Evolutionary conservation across 176 grass and related monocot species (phyloP).

Genomic region (Secale cereale): DNA sequence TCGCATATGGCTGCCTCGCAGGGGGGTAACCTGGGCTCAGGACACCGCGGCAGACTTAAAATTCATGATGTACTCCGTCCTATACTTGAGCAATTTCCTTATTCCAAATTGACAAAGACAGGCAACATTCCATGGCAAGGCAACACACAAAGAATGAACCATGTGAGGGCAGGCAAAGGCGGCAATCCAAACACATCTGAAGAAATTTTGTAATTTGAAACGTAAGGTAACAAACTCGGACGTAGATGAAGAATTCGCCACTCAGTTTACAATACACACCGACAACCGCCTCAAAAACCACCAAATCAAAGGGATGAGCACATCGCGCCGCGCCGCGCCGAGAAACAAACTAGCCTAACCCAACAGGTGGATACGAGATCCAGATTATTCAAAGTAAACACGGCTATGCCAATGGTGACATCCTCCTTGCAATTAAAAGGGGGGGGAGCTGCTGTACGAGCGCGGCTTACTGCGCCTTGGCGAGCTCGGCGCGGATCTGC

Average conservation of each 20-base stretch:
- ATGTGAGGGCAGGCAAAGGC: too few species aligned
- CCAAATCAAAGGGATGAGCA: background rate
- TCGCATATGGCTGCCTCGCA: too few species aligned
- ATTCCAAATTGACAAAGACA: too few species aligned
- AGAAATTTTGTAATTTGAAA: background rate
- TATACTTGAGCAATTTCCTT: too few species aligned
- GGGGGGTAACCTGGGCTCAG: too few species aligned
- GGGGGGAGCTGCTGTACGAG: background rate
- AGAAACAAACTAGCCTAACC: conserved; percentile 28
- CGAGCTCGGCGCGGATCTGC: conserved; percentile 76
- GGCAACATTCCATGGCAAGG: too few species aligned
- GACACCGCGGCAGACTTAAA: too few species aligned
- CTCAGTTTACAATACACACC: conserved; percentile 41
- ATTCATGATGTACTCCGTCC: too few species aligned
- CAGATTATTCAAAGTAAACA: conserved; percentile 45
- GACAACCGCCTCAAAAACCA: conserved; percentile 30
- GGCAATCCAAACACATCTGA: too few species aligned
- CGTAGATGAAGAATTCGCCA: conserved; percentile 26
- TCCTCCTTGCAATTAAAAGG: conserved; percentile 17
- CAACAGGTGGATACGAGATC: background rate
- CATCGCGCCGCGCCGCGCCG: background rate
- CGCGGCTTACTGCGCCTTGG: conserved; percentile 44
- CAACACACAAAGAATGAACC: too few species aligned
- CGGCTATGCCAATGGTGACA: conserved; percentile 1
- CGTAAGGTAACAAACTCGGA: background rate